Conservation (phyloP, 164 flowering plant genomes). For the Vitis cinerea region DNA sequence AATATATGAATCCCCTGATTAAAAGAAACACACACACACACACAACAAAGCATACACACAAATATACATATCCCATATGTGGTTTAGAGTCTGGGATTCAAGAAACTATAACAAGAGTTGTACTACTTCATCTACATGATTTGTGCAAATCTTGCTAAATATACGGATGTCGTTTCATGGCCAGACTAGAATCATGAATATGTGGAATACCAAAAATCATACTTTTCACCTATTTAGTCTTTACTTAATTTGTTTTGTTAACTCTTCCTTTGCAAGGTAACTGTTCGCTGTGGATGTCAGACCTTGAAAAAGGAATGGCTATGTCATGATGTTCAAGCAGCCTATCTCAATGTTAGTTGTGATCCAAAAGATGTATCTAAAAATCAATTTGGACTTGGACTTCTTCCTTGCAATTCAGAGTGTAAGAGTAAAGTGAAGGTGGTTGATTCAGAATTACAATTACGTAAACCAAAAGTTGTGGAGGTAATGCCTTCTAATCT, state of each 20-base stretch:
- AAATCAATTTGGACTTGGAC: slow-evolving; percentile 71
- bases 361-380: slow-evolving; percentile 68
- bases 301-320: slow-evolving; percentile 87
- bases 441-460: slow-evolving; percentile 54
- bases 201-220: not conserved
- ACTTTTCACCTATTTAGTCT: not conserved
- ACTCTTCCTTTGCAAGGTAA: slow-evolving; percentile 44
- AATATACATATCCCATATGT: not conserved
- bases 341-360: slow-evolving; percentile 41
- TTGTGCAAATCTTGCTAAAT: no score
- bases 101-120: not conserved
- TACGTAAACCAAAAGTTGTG: slow-evolving; percentile 50
- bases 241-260: not conserved
- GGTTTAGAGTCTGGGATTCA: not conserved
- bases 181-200: not conserved
- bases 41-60: not conserved
- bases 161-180: no score
- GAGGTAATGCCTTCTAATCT: slow-evolving; percentile 47
- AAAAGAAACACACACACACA: no score
- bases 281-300: slow-evolving; percentile 82
- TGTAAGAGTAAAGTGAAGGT: slow-evolving; percentile 64
- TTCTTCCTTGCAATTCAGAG: slow-evolving; percentile 72
- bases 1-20: no score
- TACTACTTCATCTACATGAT: not conserved
- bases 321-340: slow-evolving; percentile 86